Evolutionary conservation across 1,284 basidiomycete species (phyloP).

Genomic region (Cystobasidium sp.): DNA sequence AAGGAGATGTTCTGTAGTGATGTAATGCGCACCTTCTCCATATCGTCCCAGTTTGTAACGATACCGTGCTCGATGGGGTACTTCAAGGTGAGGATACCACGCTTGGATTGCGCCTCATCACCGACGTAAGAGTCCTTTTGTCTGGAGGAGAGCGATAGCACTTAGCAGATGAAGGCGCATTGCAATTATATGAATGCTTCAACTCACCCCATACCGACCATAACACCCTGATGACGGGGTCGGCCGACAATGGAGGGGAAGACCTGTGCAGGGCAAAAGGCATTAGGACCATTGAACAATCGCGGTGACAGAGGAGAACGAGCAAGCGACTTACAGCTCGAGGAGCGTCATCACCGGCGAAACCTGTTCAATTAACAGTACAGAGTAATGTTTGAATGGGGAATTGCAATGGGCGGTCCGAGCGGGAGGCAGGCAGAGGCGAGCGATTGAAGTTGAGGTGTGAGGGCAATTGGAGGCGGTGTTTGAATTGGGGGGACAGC

Average conservation of each 20-base stretch:
- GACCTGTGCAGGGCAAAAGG: constrained; percentile 45
- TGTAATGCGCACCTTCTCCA: constrained; percentile 67
- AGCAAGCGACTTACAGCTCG: constrained; percentile 63
- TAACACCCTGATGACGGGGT: constrained; percentile 88
- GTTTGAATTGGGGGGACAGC: neutral
- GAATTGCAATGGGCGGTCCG: neutral
- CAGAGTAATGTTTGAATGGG: constrained; percentile 10
- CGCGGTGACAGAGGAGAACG: neutral
- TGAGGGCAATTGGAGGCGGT: neutral
- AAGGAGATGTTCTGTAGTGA: neutral
- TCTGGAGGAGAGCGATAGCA: constrained; percentile 49
- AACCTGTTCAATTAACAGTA: constrained; percentile 56
- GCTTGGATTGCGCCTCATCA: constrained; percentile 93
- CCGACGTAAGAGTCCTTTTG: constrained; percentile 88
- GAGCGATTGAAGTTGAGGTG: constrained; percentile 18
- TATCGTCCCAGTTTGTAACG: constrained; percentile 96
- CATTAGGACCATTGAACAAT: neutral
- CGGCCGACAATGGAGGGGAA: constrained; percentile 84
- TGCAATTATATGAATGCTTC: too few species aligned
- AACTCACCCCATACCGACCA: constrained; percentile 66
- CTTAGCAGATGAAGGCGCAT: neutral
- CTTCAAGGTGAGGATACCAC: constrained; percentile 90
- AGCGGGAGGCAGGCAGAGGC: constrained; percentile 41
- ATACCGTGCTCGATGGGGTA: constrained; percentile 68
- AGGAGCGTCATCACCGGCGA: constrained; percentile 75